Conservation (phyloP, 129 eudicot genomes). For the Heracleum sosnowskyi region DNA sequence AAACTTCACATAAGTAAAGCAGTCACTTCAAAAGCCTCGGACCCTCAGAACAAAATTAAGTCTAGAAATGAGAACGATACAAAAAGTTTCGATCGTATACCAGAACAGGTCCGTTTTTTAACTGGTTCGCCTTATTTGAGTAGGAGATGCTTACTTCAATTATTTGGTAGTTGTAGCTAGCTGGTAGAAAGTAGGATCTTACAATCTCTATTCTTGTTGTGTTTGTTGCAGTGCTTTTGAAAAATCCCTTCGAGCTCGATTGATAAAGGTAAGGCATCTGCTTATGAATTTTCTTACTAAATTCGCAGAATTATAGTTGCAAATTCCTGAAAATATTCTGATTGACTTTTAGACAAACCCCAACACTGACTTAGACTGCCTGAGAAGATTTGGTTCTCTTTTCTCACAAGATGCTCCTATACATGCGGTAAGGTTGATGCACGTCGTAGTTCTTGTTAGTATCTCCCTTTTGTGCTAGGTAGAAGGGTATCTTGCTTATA, state of each 20-base stretch:
- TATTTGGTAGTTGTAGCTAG: not conserved
- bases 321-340: not conserved
- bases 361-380: slow-evolving; percentile 67
- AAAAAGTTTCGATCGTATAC: not conserved
- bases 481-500: not conserved
- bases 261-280: slow-evolving; percentile 46
- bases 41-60: not conserved
- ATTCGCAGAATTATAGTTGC: not conserved
- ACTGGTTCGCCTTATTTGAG: not conserved
- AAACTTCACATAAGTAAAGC: not conserved
- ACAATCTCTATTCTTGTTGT: slow-evolving; percentile 20
- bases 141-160: not conserved
- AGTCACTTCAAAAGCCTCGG: not conserved
- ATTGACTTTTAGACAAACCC: slow-evolving; percentile 60
- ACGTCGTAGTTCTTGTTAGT: not conserved
- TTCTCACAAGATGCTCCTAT: slow-evolving; percentile 69
- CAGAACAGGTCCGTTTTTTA: not conserved
- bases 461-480: not conserved
- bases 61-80: not conserved
- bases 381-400: slow-evolving; percentile 54
- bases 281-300: not conserved
- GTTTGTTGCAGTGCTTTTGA: slow-evolving; percentile 72
- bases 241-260: slow-evolving; percentile 89
- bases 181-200: not conserved
- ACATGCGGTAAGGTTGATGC: slow-evolving; percentile 37